Conservation (phyloP, 73 alveolate species). For the Paramecium primaurelia region DNA sequence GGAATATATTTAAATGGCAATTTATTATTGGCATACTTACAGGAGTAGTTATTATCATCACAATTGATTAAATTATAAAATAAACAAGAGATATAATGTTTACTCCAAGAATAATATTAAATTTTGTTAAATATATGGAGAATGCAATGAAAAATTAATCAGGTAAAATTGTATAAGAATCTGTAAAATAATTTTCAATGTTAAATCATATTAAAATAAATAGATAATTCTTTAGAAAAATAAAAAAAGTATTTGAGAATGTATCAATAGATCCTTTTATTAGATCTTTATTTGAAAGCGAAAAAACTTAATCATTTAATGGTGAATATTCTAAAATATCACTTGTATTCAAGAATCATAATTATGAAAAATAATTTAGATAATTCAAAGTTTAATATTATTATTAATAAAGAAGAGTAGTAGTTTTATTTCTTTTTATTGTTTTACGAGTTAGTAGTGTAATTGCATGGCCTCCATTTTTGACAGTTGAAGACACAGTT, state of each 20-base stretch:
- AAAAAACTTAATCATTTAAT: slow-evolving; percentile 10
- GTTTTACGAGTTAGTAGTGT: slow-evolving; percentile 11
- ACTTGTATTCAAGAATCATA: background rate
- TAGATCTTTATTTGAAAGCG: slow-evolving; percentile 29
- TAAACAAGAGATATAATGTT: background rate
- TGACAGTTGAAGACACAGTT: background rate
- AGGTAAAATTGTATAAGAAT: background rate
- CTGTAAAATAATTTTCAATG: background rate
- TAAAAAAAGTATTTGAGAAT: slow-evolving; percentile 2
- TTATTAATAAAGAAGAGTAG: slow-evolving; percentile 21
- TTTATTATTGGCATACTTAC: background rate
- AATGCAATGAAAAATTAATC: background rate
- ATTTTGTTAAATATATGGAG: background rate
- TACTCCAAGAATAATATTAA: background rate
- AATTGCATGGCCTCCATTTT: background rate
- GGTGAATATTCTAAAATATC: slow-evolving; percentile 7
- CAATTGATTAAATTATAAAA: background rate
- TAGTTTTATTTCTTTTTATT: background rate
- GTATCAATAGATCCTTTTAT: slow-evolving; percentile 33
- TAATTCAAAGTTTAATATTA: background rate
- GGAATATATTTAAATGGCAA: background rate
- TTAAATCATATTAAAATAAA: background rate
- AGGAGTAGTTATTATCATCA: background rate
- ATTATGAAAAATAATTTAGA: slow-evolving; percentile 39
- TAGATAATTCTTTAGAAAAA: background rate